Evolutionary conservation across 148 eudicot species (phyloP).

Genomic region (Oxyria digyna): DNA sequence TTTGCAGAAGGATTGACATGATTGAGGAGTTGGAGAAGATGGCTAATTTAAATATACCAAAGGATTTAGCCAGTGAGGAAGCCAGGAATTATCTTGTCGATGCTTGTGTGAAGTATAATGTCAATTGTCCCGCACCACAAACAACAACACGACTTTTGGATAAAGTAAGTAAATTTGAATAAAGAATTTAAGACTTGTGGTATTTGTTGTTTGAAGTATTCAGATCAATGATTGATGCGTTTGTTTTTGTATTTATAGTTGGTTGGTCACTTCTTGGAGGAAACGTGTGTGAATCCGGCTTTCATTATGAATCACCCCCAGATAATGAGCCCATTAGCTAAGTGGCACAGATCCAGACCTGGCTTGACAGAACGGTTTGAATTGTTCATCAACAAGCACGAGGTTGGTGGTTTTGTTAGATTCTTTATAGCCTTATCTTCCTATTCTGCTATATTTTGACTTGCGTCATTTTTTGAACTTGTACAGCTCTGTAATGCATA

Average conservation of each 20-base stretch:
- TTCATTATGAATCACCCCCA: constrained; percentile 89
- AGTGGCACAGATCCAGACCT: constrained; percentile 93
- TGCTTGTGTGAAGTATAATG: constrained; percentile 60
- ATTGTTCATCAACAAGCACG: constrained; percentile 84
- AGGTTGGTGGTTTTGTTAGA: constrained; percentile 28
- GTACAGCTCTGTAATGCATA: constrained; percentile 85
- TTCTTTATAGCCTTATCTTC: background rate
- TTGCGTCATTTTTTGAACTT: background rate
- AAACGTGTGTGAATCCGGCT: constrained; percentile 73
- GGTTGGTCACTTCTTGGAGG: constrained; percentile 95
- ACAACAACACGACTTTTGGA: constrained; percentile 82
- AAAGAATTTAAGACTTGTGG: background rate
- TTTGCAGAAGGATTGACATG: constrained; percentile 82
- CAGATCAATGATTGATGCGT: background rate
- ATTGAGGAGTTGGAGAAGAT: constrained; percentile 74
- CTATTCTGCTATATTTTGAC: background rate
- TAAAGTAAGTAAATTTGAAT: constrained; percentile 32
- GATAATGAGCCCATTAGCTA: constrained; percentile 97
- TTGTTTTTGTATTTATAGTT: constrained; percentile 33
- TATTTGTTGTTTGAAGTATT: background rate
- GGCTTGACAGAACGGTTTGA: constrained; percentile 90
- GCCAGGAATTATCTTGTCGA: constrained; percentile 55
- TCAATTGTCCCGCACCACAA: constrained; percentile 88
- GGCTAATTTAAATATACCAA: constrained; percentile 74
- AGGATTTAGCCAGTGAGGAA: constrained; percentile 66